These are phyloP conservation scores for Tetragonia tetragonoides DNA, from an alignment of 148 eudicot species.

Conservation along the genomic window DNA sequence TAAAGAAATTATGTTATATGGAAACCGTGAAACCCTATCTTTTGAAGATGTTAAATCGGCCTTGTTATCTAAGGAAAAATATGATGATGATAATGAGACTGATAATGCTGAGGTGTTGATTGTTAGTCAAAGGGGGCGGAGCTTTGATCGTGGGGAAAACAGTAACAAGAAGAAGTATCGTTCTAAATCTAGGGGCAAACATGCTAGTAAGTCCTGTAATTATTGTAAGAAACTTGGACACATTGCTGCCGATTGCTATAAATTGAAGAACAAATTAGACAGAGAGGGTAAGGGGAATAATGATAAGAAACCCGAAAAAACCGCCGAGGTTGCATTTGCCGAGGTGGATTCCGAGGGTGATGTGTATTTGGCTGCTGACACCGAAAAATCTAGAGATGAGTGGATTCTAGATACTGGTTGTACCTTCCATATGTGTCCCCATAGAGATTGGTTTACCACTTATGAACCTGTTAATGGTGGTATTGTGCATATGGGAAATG, in stretches of 20 bases:
- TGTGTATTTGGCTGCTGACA: not conserved
- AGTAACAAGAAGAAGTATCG: not conserved
- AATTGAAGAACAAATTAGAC: not conserved
- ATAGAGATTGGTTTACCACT: constrained; percentile 5
- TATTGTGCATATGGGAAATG: not conserved
- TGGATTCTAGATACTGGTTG: constrained; percentile 23
- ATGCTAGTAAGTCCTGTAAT: not conserved
- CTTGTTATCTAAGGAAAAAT: not conserved
- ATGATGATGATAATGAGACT: not conserved
- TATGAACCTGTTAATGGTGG: not conserved
- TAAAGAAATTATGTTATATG: not conserved
- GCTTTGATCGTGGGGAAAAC: not conserved
- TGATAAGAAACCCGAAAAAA: not conserved
- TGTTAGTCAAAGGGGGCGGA: not conserved
- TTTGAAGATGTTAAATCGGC: not conserved
- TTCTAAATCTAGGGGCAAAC: not conserved
- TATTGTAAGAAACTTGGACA: not conserved
- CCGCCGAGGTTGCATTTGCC: not conserved
- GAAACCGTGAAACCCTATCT: not conserved
- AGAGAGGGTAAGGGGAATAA: not conserved
- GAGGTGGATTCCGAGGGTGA: not conserved
- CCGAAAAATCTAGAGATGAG: not conserved
- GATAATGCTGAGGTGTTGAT: not conserved
- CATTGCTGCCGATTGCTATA: not conserved
- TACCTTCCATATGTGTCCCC: constrained; percentile 20